phyloP scores from a whole-genome alignment of 1,284 basidiomycete genomes.

The Ustilago tritici region DNA sequence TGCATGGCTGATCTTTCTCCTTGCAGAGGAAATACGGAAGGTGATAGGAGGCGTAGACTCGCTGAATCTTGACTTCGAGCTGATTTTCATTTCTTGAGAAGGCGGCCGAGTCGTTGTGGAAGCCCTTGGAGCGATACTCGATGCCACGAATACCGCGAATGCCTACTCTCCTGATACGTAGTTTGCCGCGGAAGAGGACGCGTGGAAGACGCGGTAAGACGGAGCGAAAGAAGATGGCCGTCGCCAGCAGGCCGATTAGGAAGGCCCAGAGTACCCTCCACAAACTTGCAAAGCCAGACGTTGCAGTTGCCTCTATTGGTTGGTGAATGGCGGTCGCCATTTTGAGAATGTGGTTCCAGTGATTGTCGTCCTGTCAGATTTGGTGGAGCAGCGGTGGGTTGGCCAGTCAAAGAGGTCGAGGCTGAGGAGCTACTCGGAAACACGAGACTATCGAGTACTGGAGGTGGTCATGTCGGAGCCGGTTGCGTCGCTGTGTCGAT shows the following conservation, averaged over 20 bases:
- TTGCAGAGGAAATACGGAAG: conserved; percentile 39
- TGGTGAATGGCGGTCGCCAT: not conserved
- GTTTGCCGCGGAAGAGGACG: conserved; percentile 55
- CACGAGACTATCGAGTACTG: not conserved
- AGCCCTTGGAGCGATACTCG: conserved; percentile 60
- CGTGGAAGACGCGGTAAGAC: conserved; percentile 58
- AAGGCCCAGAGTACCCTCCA: conserved; percentile 30
- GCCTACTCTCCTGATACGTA: conserved; percentile 53
- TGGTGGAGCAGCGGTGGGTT: not conserved
- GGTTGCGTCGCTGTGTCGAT: not conserved
- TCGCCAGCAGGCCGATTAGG: conserved; percentile 31
- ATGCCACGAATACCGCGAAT: conserved; percentile 60
- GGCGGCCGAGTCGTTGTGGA: conserved; percentile 39
- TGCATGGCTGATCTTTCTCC: conserved; percentile 9
- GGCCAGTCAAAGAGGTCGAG: not conserved
- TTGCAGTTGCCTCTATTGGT: not conserved
- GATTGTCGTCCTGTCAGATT: not conserved
- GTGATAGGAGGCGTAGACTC: conserved; percentile 49
- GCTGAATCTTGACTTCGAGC: conserved; percentile 49
- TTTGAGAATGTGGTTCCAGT: not conserved
- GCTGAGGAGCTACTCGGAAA: not conserved
- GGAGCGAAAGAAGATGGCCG: conserved; percentile 58
- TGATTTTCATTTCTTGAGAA: conserved; percentile 35
- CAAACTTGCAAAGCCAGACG: not conserved
- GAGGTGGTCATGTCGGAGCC: not conserved